phyloP scores from a whole-genome alignment of 2,329 filamentous ascomycete genomes.

The Aspergillus sergii region DNA sequence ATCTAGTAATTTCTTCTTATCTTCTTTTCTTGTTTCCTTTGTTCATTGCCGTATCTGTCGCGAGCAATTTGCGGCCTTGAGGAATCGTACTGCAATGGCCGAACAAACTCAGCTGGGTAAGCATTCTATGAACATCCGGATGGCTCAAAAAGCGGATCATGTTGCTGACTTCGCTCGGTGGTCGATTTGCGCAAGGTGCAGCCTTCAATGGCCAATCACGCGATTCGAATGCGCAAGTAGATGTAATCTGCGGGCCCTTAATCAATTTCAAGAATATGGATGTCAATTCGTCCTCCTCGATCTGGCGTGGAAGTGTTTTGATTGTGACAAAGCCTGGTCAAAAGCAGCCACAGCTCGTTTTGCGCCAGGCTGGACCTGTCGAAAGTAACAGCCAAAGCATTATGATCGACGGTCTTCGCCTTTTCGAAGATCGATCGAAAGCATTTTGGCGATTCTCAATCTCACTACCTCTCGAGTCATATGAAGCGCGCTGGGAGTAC shows the following conservation, averaged over 20 bases:
- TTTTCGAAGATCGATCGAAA: conserved; percentile 62
- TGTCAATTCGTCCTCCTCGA: conserved; percentile 31
- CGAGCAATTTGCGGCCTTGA: background rate
- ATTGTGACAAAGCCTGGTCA: conserved; percentile 77
- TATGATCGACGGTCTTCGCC: conserved; percentile 53
- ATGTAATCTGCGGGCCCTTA: conserved; percentile 52
- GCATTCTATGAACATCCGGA: background rate
- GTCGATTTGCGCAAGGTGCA: conserved; percentile 16
- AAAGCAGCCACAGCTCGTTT: conserved; percentile 61
- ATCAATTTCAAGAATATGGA: conserved; percentile 53
- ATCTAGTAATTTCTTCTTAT: background rate
- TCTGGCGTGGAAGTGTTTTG: conserved; percentile 84
- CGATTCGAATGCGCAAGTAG: conserved; percentile 31
- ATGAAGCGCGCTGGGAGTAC: conserved; percentile 80
- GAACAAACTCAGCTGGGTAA: conserved; percentile 3
- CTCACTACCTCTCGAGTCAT: conserved; percentile 67
- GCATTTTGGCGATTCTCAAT: conserved; percentile 63
- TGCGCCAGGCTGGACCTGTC: conserved; percentile 39
- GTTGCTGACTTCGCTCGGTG: background rate
- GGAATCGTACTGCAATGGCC: conserved; percentile 4
- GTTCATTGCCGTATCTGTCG: background rate
- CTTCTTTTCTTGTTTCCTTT: background rate
- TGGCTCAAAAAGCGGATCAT: background rate
- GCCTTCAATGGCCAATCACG: conserved; percentile 25
- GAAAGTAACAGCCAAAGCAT: conserved; percentile 26